Percentiles rank a stretch among this genome's conserved stretches.
Evolutionary conservation across 2,329 filamentous ascomycete genomes (phyloP).

Genomic region (Cladophialophora immunda): DNA sequence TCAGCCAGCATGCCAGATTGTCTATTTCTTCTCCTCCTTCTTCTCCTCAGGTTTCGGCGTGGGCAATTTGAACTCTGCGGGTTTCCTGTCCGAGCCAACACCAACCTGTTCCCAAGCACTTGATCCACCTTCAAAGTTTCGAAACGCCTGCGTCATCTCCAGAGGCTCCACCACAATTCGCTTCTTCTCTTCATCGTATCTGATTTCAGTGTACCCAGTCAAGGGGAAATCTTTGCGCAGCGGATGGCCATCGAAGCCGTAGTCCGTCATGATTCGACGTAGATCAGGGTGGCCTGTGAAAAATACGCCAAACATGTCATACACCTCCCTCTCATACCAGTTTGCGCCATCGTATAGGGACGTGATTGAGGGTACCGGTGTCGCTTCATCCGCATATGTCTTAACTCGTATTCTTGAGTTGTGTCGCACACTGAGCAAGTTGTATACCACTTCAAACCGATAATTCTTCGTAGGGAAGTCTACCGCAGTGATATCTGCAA

Average conservation of each 20-base stretch:
- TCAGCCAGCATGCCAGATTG: not conserved
- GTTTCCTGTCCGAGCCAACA: slow-evolving; percentile 77
- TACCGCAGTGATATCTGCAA: slow-evolving; percentile 90
- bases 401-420: slow-evolving; percentile 97
- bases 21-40: slow-evolving; percentile 87
- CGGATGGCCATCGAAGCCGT: slow-evolving; percentile 97
- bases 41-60: slow-evolving; percentile 95
- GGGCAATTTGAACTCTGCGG: slow-evolving; percentile 90
- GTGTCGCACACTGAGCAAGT: slow-evolving; percentile 92
- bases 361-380: slow-evolving; percentile 88
- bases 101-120: slow-evolving; percentile 76
- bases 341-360: slow-evolving; percentile 92
- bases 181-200: slow-evolving; percentile 99
- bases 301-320: slow-evolving; percentile 97
- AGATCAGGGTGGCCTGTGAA: slow-evolving; percentile 95
- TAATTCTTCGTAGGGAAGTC: slow-evolving; percentile 96
- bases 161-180: slow-evolving; percentile 97
- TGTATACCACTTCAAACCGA: slow-evolving; percentile 98
- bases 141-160: slow-evolving; percentile 97
- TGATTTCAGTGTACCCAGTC: slow-evolving; percentile 96
- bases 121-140: slow-evolving; percentile 93
- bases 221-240: slow-evolving; percentile 97
- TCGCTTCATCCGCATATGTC: slow-evolving; percentile 97
- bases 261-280: slow-evolving; percentile 98
- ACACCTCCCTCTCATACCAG: slow-evolving; percentile 98